Evolutionary conservation across 2,329 filamentous ascomycete genomes (phyloP).

Genomic region (Claviceps monticola): DNA sequence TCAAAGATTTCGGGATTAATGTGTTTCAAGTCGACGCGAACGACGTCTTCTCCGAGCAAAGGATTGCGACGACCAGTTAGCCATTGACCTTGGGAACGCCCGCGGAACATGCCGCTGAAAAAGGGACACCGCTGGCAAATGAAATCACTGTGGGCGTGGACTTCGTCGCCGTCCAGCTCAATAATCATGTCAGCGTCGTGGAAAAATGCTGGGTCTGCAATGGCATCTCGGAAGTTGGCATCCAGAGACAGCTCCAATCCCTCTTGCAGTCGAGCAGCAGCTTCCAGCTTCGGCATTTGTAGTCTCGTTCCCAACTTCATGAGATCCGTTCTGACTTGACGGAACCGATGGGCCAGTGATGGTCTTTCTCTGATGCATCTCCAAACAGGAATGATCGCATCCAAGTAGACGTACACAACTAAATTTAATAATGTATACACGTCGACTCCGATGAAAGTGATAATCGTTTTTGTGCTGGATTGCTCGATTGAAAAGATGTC

Average conservation of each 20-base stretch:
- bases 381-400: conserved; percentile 74
- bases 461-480: conserved; percentile 33
- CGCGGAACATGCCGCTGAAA: conserved; percentile 79
- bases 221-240: conserved; percentile 55
- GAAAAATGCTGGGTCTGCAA: conserved; percentile 57
- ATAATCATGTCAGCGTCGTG: conserved; percentile 67
- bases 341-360: conserved; percentile 55
- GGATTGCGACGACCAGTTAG: conserved; percentile 52
- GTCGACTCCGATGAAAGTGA: conserved; percentile 59
- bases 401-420: conserved; percentile 67
- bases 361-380: conserved; percentile 57
- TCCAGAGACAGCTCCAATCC: conserved; percentile 50
- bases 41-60: conserved; percentile 21
- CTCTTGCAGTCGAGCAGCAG: conserved; percentile 62
- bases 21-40: conserved; percentile 73
- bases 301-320: conserved; percentile 70
- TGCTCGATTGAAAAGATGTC: conserved; percentile 22
- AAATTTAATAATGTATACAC: conserved; percentile 69
- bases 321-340: conserved; percentile 69
- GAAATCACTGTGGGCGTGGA: conserved; percentile 63
- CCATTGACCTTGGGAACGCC: conserved; percentile 78
- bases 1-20: conserved; percentile 60
- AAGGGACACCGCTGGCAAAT: conserved; percentile 80
- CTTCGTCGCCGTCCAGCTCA: conserved; percentile 60
- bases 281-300: conserved; percentile 58